These are phyloP conservation scores for Termitomyces eurrhizus DNA, from an alignment of 768 basidiomycete species.

Conservation along the genomic window DNA sequence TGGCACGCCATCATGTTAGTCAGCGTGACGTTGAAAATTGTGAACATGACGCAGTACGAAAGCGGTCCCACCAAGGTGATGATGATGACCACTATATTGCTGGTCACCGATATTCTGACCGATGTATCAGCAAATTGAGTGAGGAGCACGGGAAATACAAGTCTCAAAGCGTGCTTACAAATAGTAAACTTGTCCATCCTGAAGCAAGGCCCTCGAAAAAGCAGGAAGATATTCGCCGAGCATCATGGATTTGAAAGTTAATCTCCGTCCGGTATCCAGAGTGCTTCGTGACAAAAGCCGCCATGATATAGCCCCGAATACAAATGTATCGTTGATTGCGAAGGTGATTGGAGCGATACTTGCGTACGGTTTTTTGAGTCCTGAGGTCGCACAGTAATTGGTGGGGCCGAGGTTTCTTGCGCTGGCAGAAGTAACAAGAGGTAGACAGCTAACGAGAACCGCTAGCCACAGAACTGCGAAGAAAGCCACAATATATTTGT, in stretches of 20 bases:
- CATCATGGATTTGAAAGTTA: slow-evolving; percentile 14
- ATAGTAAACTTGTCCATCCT: slow-evolving; percentile 32
- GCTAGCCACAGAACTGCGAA: slow-evolving; percentile 27
- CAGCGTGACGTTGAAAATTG: slow-evolving; percentile 5
- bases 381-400: slow-evolving; percentile 25
- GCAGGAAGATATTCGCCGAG: slow-evolving; percentile 21
- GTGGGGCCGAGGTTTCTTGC: slow-evolving; percentile 27
- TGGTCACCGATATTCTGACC: slow-evolving; percentile 11
- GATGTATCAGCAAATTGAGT: neutral
- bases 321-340: slow-evolving; percentile 26
- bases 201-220: slow-evolving; percentile 23
- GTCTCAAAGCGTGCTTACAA: slow-evolving; percentile 18
- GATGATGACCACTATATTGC: slow-evolving; percentile 5
- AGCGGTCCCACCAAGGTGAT: slow-evolving; percentile 8
- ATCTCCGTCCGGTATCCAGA: slow-evolving; percentile 5
- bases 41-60: slow-evolving; percentile 11
- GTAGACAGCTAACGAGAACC: slow-evolving; percentile 21
- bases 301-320: slow-evolving; percentile 33
- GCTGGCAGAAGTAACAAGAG: slow-evolving; percentile 21
- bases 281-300: slow-evolving; percentile 13
- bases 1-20: slow-evolving; percentile 17
- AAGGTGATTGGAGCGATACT: slow-evolving; percentile 21
- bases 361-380: slow-evolving; percentile 20
- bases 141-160: neutral
- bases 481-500: slow-evolving; percentile 17